Base-by-base conservation (phyloP, 1,284 basidiomycete genomes). In the Erythrobasidium hasegawianum region DNA sequence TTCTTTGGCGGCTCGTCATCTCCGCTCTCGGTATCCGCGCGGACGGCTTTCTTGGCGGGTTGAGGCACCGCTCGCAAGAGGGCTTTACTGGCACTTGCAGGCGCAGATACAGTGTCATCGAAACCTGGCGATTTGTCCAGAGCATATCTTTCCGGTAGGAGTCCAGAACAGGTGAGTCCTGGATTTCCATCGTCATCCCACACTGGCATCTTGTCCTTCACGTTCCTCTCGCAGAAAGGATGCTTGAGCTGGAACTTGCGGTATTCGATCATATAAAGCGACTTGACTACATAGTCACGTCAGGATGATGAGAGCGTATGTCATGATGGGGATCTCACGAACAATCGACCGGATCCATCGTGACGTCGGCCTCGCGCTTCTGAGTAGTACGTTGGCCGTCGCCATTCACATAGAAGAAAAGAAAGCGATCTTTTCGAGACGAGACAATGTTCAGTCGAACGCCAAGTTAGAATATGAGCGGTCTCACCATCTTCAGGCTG, bases 231-330 rank as follows among this genome's bases (percentile, higher is more conserved):
- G 20, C 24, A 45, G 13, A 58, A 53, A 20, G 57, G 40, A 27
- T 65, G 62, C 33, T 58, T 57, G 41, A 45, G 43, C 47, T 65
- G 62, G 9, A 16, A 27, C 10, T 49, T 43, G 38, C 62, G 62
- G 33, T 57, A 50, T 38, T 65, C 62, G 18, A 65, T 47, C 14
- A 43, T 43, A 24, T 50, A 58, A 13, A 65, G 24, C 26, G 62
- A n/a, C 9, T n/a, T 56, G 29, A 38, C 61, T 64, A n/a, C n/a
- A n/a, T n/a, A n/a, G n/a, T n/a, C n/a, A n/a, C n/a, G n/a, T n/a
- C n/a, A n/a, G n/a, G n/a, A n/a, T n/a, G n/a, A n/a, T n/a, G n/a
- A n/a, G n/a, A n/a, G n/a, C n/a, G n/a, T n/a, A n/a, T n/a, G n/a
- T n/a, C n/a, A n/a, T n/a, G n/a, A n/a, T n/a, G n/a, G n/a, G n/a